phyloP scores from a whole-genome alignment of 164 flowering plant species.

The Vitis rotundifolia region DNA sequence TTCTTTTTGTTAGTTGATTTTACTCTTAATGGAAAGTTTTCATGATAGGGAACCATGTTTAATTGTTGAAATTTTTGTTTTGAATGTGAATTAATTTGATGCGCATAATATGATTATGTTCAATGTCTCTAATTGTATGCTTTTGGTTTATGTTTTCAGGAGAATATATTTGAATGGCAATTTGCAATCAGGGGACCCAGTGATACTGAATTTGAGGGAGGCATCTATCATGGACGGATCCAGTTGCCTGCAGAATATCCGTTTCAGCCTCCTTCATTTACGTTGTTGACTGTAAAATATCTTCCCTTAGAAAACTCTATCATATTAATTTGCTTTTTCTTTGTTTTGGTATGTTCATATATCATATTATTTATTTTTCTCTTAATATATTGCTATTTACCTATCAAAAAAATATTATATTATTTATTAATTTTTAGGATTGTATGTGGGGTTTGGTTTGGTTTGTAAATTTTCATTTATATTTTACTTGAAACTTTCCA shows the following conservation, averaged over 20 bases:
- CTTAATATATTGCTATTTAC: background rate
- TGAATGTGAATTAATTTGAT: background rate
- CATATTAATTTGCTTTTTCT: background rate
- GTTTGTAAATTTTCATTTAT: no score
- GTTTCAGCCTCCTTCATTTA: constrained; percentile 92
- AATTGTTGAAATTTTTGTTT: no score
- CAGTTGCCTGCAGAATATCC: constrained; percentile 95
- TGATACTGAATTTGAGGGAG: constrained; percentile 95
- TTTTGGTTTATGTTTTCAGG: constrained; percentile 43
- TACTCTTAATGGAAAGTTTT: no score
- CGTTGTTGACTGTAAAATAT: constrained; percentile 75
- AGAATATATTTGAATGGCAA: constrained; percentile 98
- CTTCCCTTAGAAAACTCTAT: background rate
- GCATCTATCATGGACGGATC: constrained; percentile 93
- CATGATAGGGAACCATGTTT: no score
- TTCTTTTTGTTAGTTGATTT: no score
- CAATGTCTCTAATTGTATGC: background rate
- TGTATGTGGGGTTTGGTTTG: background rate
- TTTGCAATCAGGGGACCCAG: constrained; percentile 90
- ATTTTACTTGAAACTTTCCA: background rate
- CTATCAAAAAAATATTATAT: background rate
- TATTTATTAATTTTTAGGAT: background rate
- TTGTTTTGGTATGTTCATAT: background rate
- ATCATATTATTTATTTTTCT: no score
- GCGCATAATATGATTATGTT: background rate